Conservation (phyloP, 148 eudicot genomes). For the Beta vulgaris region DNA sequence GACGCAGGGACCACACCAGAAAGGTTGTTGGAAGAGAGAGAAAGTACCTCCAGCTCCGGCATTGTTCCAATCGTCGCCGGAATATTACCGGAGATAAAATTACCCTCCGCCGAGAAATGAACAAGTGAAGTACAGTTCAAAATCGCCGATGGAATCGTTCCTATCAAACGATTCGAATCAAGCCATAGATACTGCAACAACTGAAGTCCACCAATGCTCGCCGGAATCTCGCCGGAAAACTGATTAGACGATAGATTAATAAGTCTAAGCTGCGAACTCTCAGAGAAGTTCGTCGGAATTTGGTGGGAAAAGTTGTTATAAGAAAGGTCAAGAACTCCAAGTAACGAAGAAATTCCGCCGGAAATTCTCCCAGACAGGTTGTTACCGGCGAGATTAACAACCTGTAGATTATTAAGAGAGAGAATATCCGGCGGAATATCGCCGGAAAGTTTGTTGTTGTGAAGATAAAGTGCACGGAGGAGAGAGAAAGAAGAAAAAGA, state of each 20-base stretch:
- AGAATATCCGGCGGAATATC: not conserved
- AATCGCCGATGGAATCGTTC: constrained; percentile 62
- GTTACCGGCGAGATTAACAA: constrained; percentile 5
- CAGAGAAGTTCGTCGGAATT: constrained; percentile 37
- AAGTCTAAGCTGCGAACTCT: constrained; percentile 27
- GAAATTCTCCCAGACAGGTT: not conserved
- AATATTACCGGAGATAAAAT: constrained; percentile 48
- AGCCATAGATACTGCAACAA: constrained; percentile 48
- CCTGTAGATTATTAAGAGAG: not conserved
- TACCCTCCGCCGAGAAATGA: constrained; percentile 59
- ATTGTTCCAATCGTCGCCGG: constrained; percentile 49
- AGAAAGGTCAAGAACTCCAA: constrained; percentile 3
- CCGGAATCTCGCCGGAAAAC: constrained; percentile 57
- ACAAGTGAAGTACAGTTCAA: constrained; percentile 51
- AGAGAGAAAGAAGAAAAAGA: not conserved
- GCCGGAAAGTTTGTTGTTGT: constrained; percentile 18
- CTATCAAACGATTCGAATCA: constrained; percentile 48
- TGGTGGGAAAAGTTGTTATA: constrained; percentile 3
- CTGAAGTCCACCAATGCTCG: constrained; percentile 41
- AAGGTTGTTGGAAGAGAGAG: constrained; percentile 50
- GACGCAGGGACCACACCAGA: constrained; percentile 55
- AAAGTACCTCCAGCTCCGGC: constrained; percentile 47
- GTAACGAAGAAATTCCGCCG: not conserved
- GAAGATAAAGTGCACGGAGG: not conserved
- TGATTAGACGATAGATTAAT: constrained; percentile 56